Evolutionary conservation across 306 rosid genomes (phyloP), one percentile per base, ranked within the genome.

Genomic region (Castanospermum australe): DNA sequence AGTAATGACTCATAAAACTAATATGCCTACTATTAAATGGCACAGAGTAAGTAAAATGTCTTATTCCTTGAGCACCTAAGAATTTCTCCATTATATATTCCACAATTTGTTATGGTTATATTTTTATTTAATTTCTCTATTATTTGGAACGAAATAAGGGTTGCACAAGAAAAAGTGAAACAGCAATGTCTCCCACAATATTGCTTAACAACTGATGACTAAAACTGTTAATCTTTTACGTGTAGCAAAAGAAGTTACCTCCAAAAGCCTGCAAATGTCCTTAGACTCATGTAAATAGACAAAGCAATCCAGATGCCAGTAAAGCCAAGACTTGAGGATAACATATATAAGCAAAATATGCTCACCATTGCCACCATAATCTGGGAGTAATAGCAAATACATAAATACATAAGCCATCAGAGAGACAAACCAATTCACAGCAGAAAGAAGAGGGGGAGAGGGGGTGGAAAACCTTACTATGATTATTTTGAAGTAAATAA

Each of bases 291-390:
- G 76, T 89, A 94, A 81, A 94, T 89, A 25, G 92, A 85, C 87
- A 94, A 82, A 7, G 98, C 97, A 60, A 90, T 74, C 98, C 97
- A 94, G 72, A 94, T 92, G 11, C 97, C 98, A 17, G 84, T 69
- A 56, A 92, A 92, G n/a, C 97, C 96, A 51, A 67, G 47, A 39
- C 85, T 85, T 28, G 88, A 79, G 44, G 97, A 92, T 74, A 92
- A 85, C 66, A 84, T 18, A 79, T 82, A 85, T 61, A 94, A 68
- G 79, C 88, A 77, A 4, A 88, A 30, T 74, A 93, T 87, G 89
- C 97, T 93, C 72, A 83, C 56, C 20, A 88, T 67, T 32, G 98
- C 94, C 76, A 94, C 98, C 91, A 94, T 54, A 81, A 92, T 80
- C 98, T 94, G 87, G 2, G 75, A 70, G 59, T 11, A 51, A 77